Percentiles rank a stretch among this genome's conserved stretches.
phyloP scores from a whole-genome alignment of 331 rosid genomes.

The Dryas integrifolia region DNA sequence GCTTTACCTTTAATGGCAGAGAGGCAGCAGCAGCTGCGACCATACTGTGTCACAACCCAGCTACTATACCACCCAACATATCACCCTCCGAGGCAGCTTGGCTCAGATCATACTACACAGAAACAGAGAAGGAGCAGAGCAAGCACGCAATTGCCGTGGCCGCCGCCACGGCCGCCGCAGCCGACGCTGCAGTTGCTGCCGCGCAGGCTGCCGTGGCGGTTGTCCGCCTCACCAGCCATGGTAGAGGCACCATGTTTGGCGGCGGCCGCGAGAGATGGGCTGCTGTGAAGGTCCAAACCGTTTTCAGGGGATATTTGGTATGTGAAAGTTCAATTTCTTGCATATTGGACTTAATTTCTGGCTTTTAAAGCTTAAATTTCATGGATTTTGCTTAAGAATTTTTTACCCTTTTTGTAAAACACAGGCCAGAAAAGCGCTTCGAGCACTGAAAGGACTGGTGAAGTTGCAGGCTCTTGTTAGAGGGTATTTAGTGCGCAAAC shows the following conservation, averaged over 20 bases:
- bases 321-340: constrained; percentile 4
- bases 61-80: constrained; percentile 73
- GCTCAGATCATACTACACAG: constrained; percentile 54
- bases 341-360: background rate
- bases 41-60: constrained; percentile 56
- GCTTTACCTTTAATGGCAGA: constrained; percentile 24
- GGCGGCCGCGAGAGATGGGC: constrained; percentile 67
- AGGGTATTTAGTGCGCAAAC: constrained; percentile 81
- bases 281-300: constrained; percentile 65
- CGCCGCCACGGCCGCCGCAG: constrained; percentile 79
- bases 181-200: constrained; percentile 82
- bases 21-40: constrained; percentile 15
- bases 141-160: constrained; percentile 93
- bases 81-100: constrained; percentile 77
- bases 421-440: constrained; percentile 82
- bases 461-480: constrained; percentile 82
- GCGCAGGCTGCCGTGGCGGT: constrained; percentile 86
- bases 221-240: constrained; percentile 74
- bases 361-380: background rate
- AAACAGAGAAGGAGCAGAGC: constrained; percentile 69
- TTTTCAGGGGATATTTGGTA: constrained; percentile 72
- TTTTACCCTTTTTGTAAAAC: background rate
- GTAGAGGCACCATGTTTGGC: constrained; percentile 62
- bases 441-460: constrained; percentile 88
- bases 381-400: background rate